phyloP scores from a whole-genome alignment of 2,329 filamentous ascomycete genomes.

The Neopestalotiopsis clavispora region DNA sequence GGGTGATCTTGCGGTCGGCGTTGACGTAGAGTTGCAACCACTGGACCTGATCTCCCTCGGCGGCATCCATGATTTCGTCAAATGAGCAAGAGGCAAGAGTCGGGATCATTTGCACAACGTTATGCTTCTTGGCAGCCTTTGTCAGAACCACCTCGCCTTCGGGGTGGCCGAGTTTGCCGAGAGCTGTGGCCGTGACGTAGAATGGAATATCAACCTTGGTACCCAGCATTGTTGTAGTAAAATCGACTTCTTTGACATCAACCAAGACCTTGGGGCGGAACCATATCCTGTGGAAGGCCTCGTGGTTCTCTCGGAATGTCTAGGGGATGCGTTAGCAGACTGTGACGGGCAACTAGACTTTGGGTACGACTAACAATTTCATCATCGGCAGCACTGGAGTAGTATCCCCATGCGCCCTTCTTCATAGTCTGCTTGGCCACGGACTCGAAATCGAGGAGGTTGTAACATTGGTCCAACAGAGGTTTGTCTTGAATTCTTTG shows the following conservation, averaged over 20 bases:
- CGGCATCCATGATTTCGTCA: constrained; percentile 93
- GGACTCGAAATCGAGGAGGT: constrained; percentile 93
- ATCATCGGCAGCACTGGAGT: constrained; percentile 90
- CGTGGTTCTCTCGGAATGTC: constrained; percentile 95
- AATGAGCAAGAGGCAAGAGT: constrained; percentile 96
- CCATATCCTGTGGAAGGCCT: constrained; percentile 95
- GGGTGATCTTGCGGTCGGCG: constrained; percentile 89
- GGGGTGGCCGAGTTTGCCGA: constrained; percentile 91
- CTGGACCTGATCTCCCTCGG: constrained; percentile 79
- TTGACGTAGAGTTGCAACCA: constrained; percentile 99
- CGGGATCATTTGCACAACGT: constrained; percentile 97
- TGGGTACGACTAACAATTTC: constrained; percentile 67
- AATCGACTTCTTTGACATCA: constrained; percentile 86
- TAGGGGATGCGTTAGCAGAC: constrained; percentile 41
- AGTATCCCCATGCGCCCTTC: constrained; percentile 96
- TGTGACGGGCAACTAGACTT: not conserved
- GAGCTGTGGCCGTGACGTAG: constrained; percentile 94
- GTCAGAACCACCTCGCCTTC: constrained; percentile 95
- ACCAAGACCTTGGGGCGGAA: constrained; percentile 90
- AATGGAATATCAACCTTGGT: constrained; percentile 84
- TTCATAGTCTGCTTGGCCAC: constrained; percentile 93
- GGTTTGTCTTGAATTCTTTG: constrained; percentile 79
- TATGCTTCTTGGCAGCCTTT: constrained; percentile 80
- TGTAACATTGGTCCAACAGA: constrained; percentile 85
- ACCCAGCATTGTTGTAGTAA: constrained; percentile 92